These are phyloP conservation scores for Diaporthe vexans DNA, from an alignment of 2,329 filamentous ascomycete species.

Conservation along the genomic window DNA sequence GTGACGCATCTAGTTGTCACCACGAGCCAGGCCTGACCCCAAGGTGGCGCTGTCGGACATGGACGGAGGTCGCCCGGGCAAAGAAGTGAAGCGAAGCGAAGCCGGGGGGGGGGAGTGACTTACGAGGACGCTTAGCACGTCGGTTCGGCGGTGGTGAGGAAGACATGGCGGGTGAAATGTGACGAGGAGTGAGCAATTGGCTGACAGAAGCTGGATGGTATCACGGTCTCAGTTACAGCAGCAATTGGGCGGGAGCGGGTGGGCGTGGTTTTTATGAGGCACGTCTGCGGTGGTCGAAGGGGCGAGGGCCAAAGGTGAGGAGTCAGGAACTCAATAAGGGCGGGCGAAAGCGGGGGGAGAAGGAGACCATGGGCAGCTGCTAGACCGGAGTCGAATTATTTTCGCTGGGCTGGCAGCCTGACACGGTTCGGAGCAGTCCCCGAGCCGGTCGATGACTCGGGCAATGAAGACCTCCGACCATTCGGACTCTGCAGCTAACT, in stretches of 20 bases:
- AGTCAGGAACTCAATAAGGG: neutral
- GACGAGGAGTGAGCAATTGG: neutral
- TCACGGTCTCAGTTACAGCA: neutral
- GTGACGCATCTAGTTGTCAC: neutral
- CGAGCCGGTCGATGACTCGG: slow-evolving; percentile 23
- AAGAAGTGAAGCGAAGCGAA: neutral
- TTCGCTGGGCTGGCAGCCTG: neutral
- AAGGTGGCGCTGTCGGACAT: slow-evolving; percentile 9
- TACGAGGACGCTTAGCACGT: slow-evolving; percentile 60
- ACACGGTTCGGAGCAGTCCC: slow-evolving; percentile 1
- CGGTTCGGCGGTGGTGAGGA: slow-evolving; percentile 52
- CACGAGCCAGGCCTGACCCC: neutral
- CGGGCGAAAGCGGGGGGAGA: neutral
- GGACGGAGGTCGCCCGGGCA: slow-evolving; percentile 1
- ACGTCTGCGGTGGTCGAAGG: neutral
- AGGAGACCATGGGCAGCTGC: neutral
- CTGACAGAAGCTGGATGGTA: neutral
- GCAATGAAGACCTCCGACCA: neutral
- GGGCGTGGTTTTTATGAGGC: slow-evolving; percentile 4
- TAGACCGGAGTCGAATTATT: neutral
- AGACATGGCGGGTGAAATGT: slow-evolving; percentile 24
- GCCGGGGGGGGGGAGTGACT: slow-evolving; percentile 44
- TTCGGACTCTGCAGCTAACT: neutral
- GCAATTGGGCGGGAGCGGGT: neutral
- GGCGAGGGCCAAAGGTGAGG: neutral